Evolutionary conservation across 345 rosid genomes (phyloP), one percentile per base, ranked within the genome.

Genomic region (Camelina sativa): DNA sequence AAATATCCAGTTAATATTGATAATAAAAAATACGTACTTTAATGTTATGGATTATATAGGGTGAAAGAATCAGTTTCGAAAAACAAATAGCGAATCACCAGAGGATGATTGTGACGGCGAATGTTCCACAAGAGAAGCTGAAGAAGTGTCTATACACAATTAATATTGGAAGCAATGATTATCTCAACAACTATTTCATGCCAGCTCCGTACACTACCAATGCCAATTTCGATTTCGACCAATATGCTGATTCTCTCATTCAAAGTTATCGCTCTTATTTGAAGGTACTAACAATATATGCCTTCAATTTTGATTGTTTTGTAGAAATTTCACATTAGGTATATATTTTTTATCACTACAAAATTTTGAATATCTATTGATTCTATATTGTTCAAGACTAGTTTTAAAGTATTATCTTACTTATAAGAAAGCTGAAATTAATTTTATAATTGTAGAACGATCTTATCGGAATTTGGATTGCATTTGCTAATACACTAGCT

Each of bases 161-260:
- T 9, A 76, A 79, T 22, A 86, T 83, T 22, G 88, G 90, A 58
- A 80, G 62, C 76, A 83, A 85, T 35, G 90, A 86, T 47, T 85
- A 85, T 74, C 73, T 85, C 43, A 83, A 82, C 76, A 81, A 86
- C 48, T 86, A 85, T 70, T 86, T 85, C 78, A 47, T 74, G 79
- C 85, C 83, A 4, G 17, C 63, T 16, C 50, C 65, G 4, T 83
- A 81, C 65, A 15, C 25, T 0, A 57, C 73, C 59, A 44, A 63
- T 22, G 0, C 9, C 16, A 35, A 12, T 0, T 82, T 22, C 56
- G 20, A 64, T 28, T 22, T 74, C 8, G 79, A 77, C 2, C 69
- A 74, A 51, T 81, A 61, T 53, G 85, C 85, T 43, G 40, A 6
- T 5, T 20, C 11, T 6, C 83, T 81, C 55, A 56, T 76, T 65